These are phyloP conservation scores for Nicotiana obtusifolia DNA, from an alignment of 257 asterid species.

Conservation along the genomic window DNA sequence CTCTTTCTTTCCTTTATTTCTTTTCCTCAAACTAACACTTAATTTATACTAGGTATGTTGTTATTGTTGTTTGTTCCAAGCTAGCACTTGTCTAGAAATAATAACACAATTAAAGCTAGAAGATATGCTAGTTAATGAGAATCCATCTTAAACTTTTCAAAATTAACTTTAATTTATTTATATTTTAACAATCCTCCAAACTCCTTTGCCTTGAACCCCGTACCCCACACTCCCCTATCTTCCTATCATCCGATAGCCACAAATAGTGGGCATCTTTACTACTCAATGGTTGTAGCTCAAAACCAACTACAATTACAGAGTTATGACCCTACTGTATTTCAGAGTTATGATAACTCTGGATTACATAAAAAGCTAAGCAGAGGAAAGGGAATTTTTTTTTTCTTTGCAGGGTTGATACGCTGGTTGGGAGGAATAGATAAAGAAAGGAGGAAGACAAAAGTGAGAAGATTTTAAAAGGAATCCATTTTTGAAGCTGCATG, in stretches of 20 bases:
- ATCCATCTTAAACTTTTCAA: not conserved
- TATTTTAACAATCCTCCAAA: not conserved
- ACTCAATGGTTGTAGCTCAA: not conserved
- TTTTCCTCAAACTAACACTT: not conserved
- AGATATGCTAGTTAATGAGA: not conserved
- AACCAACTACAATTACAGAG: not conserved
- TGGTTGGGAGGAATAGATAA: not conserved
- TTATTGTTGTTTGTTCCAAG: not conserved
- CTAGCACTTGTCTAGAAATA: not conserved
- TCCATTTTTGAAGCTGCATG: not conserved
- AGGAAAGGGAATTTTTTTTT: not conserved
- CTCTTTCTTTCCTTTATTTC: not conserved
- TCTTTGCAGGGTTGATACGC: not conserved
- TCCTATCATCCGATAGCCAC: not conserved
- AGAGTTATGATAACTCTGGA: not conserved
- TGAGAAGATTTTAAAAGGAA: not conserved
- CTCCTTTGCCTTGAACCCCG: not conserved
- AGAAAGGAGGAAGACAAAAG: not conserved
- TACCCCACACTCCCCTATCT: not conserved
- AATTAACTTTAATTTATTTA: not conserved
- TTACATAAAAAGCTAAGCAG: not conserved
- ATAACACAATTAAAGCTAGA: not conserved
- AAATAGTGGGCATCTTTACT: not conserved
- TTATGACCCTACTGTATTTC: not conserved
- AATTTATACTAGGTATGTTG: not conserved